Evolutionary conservation across 2,329 filamentous ascomycete species (phyloP), one percentile per base, ranked within the genome.

Genomic region (Emmonsia crescens): DNA sequence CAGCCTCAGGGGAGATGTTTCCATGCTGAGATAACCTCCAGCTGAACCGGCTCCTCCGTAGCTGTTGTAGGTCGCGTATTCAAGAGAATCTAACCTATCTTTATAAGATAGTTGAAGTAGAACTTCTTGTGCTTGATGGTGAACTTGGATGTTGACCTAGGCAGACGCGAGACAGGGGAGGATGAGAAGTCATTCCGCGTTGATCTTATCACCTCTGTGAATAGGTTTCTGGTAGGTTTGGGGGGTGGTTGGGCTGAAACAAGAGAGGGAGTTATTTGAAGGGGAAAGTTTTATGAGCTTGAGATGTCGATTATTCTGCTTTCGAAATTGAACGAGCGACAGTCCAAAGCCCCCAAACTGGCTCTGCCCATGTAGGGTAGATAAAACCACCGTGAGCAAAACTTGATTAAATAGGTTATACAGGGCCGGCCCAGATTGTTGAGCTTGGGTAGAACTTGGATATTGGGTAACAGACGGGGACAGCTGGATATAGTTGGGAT

Each of bases 1-100:
- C 44, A 70, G 64, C 62, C 71, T 73, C 42, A 72, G 66, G 5
- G 68, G 71, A 62, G 73, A 68, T 48, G 72, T 66, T 65, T 77
- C 74, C 77, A 79, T 79, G 64, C 36, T 71, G 44, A 59, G 61
- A 40, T 16, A 54, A 49, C 24, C 57, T 24, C 61, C 46, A 54
- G 31, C 46, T 14, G 27, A 12, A 29, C 36, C 9, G 44, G 29
- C 33, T 38, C 44, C n/a, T 44, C 44, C 16, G 48, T 27, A 40
- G 21, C 19, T 49, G 21, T 40, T 14, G n/a, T 49, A 42, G 29
- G 10, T 52, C 14, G 14, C 24, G 57, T 31, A 29, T 38, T 38
- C 38, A 48, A n/a, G n/a, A 31, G 2, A n/a, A 36, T 42, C 21
- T 51, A 51, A 31, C 19, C 27, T 51, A 51, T 31, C 24, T 51